Evolutionary conservation across 345 rosid species (phyloP).

Genomic region (Citropsis articulata): DNA sequence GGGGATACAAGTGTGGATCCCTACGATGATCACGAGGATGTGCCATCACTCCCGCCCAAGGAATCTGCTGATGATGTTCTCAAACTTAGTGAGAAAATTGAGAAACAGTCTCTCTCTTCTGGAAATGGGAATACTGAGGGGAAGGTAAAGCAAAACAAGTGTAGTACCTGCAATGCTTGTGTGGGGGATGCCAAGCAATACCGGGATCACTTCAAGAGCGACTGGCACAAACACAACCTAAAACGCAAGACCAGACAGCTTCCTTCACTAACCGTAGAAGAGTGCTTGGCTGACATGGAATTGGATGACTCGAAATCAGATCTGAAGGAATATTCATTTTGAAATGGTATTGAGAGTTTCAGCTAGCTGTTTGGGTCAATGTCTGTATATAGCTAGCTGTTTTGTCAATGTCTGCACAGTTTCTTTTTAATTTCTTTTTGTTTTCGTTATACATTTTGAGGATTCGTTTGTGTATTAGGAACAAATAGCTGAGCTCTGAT

Average conservation of each 20-base stretch:
- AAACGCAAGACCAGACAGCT: slow-evolving; percentile 85
- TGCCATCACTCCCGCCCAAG: slow-evolving; percentile 30
- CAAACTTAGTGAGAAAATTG: slow-evolving; percentile 51
- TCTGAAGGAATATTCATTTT: slow-evolving; percentile 91
- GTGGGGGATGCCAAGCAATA: slow-evolving; percentile 79
- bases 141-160: slow-evolving; percentile 64
- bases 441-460: not conserved
- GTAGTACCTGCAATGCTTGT: slow-evolving; percentile 78
- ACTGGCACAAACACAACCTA: slow-evolving; percentile 96
- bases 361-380: not conserved
- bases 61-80: slow-evolving; percentile 29
- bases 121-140: slow-evolving; percentile 34
- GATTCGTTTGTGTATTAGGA: not conserved
- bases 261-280: slow-evolving; percentile 75
- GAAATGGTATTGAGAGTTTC: slow-evolving; percentile 17
- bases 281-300: slow-evolving; percentile 71
- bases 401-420: not conserved
- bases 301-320: slow-evolving; percentile 65
- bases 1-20: slow-evolving; percentile 83
- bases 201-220: slow-evolving; percentile 90
- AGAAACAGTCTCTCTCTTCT: slow-evolving; percentile 50
- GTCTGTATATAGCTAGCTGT: not conserved
- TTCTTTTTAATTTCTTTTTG: not conserved
- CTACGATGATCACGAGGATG: slow-evolving; percentile 68
- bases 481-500: not conserved